Percentiles rank a stretch among this genome's conserved stretches.
phyloP scores from a whole-genome alignment of 2,329 filamentous ascomycete species.

The Boeremia lycopersici region DNA sequence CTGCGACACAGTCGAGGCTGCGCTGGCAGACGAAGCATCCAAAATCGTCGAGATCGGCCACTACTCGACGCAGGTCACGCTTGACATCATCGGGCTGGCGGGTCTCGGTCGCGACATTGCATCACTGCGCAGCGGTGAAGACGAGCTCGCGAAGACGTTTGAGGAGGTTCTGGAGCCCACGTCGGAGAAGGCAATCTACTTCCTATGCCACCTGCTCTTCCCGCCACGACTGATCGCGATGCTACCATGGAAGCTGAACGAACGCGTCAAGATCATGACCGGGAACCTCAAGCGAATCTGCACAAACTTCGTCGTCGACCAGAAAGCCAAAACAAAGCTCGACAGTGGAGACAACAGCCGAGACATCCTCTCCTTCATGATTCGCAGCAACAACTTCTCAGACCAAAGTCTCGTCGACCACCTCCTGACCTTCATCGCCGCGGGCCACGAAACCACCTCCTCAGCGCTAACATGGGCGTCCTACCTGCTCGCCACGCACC shows the following conservation, averaged over 20 bases:
- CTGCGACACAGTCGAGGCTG: conserved; percentile 64
- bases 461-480: conserved; percentile 76
- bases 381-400: conserved; percentile 59
- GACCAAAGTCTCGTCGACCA: conserved; percentile 61
- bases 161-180: conserved; percentile 55
- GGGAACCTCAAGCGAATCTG: conserved; percentile 51
- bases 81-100: conserved; percentile 56
- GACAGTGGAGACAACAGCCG: conserved; percentile 42
- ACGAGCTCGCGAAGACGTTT: conserved; percentile 51
- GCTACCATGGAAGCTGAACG: conserved; percentile 57
- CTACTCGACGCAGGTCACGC: conserved; percentile 52
- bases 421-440: conserved; percentile 62
- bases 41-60: conserved; percentile 51
- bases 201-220: conserved; percentile 48
- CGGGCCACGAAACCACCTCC: conserved; percentile 77
- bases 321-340: conserved; percentile 49
- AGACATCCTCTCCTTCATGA: conserved; percentile 56
- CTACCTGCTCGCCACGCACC: conserved; percentile 71
- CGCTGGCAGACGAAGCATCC: conserved; percentile 52
- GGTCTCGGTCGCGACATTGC: conserved; percentile 53
- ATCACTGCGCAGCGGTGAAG: conserved; percentile 49
- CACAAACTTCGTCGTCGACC: conserved; percentile 55
- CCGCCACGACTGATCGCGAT: conserved; percentile 47
- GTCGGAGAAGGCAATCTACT: conserved; percentile 55
- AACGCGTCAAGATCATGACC: conserved; percentile 47